Conservation (phyloP, 805 yeast species). For the Lipomyces oligophaga region DNA sequence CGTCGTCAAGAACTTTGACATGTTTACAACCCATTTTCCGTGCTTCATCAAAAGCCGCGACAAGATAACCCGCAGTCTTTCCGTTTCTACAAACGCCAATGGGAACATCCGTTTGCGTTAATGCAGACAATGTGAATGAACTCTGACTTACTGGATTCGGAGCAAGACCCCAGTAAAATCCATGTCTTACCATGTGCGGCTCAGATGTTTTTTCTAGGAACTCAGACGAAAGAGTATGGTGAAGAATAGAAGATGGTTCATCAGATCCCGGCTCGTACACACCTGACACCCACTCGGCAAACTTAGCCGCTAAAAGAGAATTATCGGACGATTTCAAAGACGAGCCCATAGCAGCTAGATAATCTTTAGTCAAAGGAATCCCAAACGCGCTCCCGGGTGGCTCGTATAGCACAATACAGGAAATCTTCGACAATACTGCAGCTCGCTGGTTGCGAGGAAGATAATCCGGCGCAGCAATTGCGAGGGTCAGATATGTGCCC, state of each 20-base stretch:
- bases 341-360: slow-evolving; percentile 1
- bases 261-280: slow-evolving; percentile 8
- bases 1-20: background rate
- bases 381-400: slow-evolving; percentile 16
- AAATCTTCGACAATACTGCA: background rate
- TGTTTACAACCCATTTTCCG: background rate
- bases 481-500: slow-evolving; percentile 4
- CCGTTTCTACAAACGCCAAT: slow-evolving; percentile 11
- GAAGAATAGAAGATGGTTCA: background rate
- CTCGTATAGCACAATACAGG: slow-evolving; percentile 3
- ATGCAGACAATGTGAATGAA: background rate
- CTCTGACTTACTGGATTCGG: background rate
- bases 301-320: background rate
- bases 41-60: slow-evolving; percentile 5
- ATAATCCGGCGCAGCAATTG: slow-evolving; percentile 3
- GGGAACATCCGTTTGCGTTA: background rate
- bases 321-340: background rate
- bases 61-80: slow-evolving; percentile 6
- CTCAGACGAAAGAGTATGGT: background rate
- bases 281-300: slow-evolving; percentile 10
- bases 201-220: background rate
- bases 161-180: slow-evolving; percentile 4
- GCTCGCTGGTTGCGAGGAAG: slow-evolving; percentile 1
- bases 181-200: slow-evolving; percentile 5
- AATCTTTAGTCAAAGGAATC: slow-evolving; percentile 3